Evolutionary conservation across 192 early-diverging fungal genomes (phyloP), one percentile per base, ranked within the genome.

Genomic region (Geosiphon pyriformis): DNA sequence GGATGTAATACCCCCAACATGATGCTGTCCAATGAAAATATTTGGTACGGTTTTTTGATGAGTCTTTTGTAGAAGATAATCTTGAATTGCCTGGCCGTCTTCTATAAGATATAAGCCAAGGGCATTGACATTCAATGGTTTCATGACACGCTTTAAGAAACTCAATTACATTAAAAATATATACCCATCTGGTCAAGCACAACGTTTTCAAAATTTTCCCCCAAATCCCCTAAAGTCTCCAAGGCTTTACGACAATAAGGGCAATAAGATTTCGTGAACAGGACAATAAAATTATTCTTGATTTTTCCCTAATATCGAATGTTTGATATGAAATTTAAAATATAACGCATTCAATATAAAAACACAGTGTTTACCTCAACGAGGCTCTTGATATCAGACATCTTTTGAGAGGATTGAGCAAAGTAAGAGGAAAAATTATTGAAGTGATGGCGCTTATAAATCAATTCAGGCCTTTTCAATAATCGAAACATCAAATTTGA

Each of bases 1-100:
- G 31, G 30, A 57, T 30, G 18, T 17, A 32, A 17, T 46, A 61
- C 59, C 59, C 42, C 59, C 59, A 61, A 61, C 26, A 22, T 61
- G 59, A 26, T 61, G 0, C 20, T 34, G 18, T 0, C 30, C 25
- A 3, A 61, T 61, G 23, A 61, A 61, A 42, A 61, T 61, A 22
- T 61, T 61, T 20, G 59, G 59, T 17, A 61, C 59, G 26, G 59
- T 61, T 6, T 0, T 0, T 25, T 61, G 59, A 0, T 15, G 0
- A 26, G 59, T 61, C 33, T 61, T 61, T 27, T 35, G 8, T 0
- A 18, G 8, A 2, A 61, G 42, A 47, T 61, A 61, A 0, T 61
- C 37, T 61, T 61, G 59, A 61, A 61, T 42, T 1, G 0, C 59
- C 1, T 0, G 1, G 11, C 59, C 59, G 0, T 35, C 22, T 1